Evolutionary conservation across 2,329 filamentous ascomycete species (phyloP), one percentile per base, ranked within the genome.

Genomic region (Colletotrichum truncatum): DNA sequence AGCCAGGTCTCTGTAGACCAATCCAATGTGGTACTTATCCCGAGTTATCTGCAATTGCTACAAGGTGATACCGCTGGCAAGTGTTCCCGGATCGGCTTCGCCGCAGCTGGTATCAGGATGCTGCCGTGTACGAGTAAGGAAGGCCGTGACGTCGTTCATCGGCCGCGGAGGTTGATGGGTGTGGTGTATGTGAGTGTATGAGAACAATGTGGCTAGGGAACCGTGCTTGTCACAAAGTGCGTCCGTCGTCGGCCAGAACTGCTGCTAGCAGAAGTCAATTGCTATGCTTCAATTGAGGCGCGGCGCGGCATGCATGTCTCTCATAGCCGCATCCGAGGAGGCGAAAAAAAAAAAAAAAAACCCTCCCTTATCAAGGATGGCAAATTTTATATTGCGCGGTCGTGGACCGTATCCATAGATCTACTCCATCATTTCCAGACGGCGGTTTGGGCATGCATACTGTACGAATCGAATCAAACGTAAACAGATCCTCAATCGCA

Each of bases 61-160:
- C 49, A 56, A 28, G 16, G 28, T 53, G 46, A 60, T 57, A 64
- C 38, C 53, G 32, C 43, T 21, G 16, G 53, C 7, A 30, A 28
- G 41, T 21, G n/a, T 18, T 36, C 58, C 49, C 30, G 14, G 57
- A 21, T 43, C 57, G 36, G 51, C 12, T 30, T 56, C 36, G 63
- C 63, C 57, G 49, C 58, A 41, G 25, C 41, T 23, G 21, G 51
- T 66, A 26, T 63, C 21, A 25, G 39, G 23, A 63, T 63, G 57
- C 57, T 30, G 57, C 28, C 49, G 28, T 28, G 55, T 54, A 43
- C 62, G 62, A 63, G 62, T 65, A 65, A 65, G 57, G 49, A 56
- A n/a, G 5, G 18, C 45, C 51, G 36, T 56, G 57, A 45, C 57
- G 57, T 62, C 38, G 53, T 56, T 21, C 34, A 49, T 26, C 46